A percentile compares a stretch with the other conserved stretches of the same genome.
These are phyloP conservation scores for Mycena metata DNA, from an alignment of 768 basidiomycete genomes.

Conservation along the genomic window DNA sequence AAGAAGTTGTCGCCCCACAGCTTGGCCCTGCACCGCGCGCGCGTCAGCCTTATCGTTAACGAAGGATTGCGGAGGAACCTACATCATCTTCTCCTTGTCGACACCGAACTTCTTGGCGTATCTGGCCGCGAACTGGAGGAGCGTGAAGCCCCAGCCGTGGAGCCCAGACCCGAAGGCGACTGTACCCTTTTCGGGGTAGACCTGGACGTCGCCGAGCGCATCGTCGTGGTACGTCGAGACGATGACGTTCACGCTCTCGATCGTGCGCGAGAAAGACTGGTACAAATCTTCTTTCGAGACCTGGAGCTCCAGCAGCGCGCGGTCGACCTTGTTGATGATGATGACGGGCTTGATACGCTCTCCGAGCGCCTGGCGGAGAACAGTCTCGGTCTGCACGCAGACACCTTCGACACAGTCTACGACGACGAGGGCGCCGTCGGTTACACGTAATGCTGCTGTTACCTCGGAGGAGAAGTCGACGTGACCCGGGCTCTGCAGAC, in stretches of 20 bases:
- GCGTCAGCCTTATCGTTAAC: conserved; percentile 1
- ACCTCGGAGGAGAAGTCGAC: conserved; percentile 99
- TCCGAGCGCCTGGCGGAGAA: conserved; percentile 94
- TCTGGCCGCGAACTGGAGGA: conserved; percentile 94
- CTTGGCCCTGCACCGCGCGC: conserved; percentile 60
- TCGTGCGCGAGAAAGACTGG: conserved; percentile 97
- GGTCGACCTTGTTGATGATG: conserved; percentile 99
- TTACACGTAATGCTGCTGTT: conserved; percentile 99
- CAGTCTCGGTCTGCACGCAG: conserved; percentile 99
- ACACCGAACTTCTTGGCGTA: conserved; percentile 99
- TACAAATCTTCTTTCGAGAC: conserved; percentile 96
- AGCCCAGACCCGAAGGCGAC: conserved; percentile 99
- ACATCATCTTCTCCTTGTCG: conserved; percentile 97
- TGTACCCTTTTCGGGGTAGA: conserved; percentile 98
- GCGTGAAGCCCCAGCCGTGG: conserved; percentile 99
- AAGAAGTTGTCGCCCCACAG: conserved; percentile 99
- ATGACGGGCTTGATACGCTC: conserved; percentile 99
- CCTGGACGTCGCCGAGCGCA: conserved; percentile 97
- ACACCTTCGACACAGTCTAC: conserved; percentile 99
- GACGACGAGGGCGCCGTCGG: conserved; percentile 98
- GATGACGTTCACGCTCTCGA: conserved; percentile 98
- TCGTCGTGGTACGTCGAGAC: conserved; percentile 96
- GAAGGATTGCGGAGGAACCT: neutral
- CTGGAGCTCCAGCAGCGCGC: conserved; percentile 98
- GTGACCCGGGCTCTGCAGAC: conserved; percentile 82